A percentile compares a stretch with the other conserved stretches of the same genome.
Evolutionary conservation across 2,329 filamentous ascomycete species (phyloP).

Genomic region (Furcasterigmium sp.): DNA sequence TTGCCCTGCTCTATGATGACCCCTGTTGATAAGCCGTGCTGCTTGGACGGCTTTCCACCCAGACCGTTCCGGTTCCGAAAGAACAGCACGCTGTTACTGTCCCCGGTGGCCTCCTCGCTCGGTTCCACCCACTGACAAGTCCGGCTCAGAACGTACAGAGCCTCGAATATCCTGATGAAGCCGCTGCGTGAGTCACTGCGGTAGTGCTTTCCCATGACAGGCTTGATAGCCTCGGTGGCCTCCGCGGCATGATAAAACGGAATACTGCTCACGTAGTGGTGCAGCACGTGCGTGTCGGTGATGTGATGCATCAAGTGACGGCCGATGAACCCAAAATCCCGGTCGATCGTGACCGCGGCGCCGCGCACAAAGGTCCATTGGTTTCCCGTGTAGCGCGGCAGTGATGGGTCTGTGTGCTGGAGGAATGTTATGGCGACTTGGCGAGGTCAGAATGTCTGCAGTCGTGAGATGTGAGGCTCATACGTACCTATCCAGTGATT

Average conservation of each 20-base stretch:
- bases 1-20: too few relatives aligned
- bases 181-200: constrained; percentile 75
- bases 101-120: constrained; percentile 71
- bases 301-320: constrained; percentile 90
- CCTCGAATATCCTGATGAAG: constrained; percentile 73
- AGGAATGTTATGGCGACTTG: constrained; percentile 96
- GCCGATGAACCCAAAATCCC: constrained; percentile 94
- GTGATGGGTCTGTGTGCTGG: constrained; percentile 91
- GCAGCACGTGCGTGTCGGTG: constrained; percentile 94
- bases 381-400: constrained; percentile 84
- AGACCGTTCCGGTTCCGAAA: constrained; percentile 92
- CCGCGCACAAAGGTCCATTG: constrained; percentile 93
- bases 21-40: too few relatives aligned
- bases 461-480: background rate
- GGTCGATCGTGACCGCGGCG: constrained; percentile 92
- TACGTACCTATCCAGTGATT: constrained; percentile 96
- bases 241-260: constrained; percentile 70
- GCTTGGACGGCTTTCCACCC: constrained; percentile 34
- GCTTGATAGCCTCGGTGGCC: constrained; percentile 57
- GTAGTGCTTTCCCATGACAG: constrained; percentile 94
- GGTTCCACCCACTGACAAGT: constrained; percentile 98
- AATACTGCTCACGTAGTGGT: constrained; percentile 95
- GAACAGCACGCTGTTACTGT: constrained; percentile 82
- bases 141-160: constrained; percentile 75
- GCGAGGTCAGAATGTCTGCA: background rate